These are phyloP conservation scores for Cinnamomum chago DNA, from an alignment of 164 flowering plant genomes.

Conservation along the genomic window DNA sequence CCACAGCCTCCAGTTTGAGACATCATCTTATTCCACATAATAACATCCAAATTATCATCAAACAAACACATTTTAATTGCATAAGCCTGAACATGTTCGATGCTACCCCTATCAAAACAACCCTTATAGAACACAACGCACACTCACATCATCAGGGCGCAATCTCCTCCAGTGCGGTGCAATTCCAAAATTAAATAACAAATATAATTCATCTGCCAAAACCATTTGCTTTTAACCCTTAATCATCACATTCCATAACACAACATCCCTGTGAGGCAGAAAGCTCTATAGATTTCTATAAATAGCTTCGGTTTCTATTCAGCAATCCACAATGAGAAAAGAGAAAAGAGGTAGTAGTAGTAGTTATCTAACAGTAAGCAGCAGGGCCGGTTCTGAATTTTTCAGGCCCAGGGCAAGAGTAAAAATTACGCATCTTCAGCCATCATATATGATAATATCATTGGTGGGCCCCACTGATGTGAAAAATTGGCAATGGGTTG, in stretches of 20 bases:
- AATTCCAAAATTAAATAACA: conserved; percentile 27
- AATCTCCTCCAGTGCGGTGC: conserved; percentile 34
- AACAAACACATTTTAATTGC: conserved; percentile 27
- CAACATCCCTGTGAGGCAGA: conserved; percentile 35
- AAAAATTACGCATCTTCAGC: no score
- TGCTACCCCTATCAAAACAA: conserved; percentile 16
- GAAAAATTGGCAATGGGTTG: no score
- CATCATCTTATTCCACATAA: conserved; percentile 44
- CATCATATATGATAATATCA: no score
- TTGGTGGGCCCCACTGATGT: no score
- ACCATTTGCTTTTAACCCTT: conserved; percentile 34
- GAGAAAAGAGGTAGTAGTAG: no score
- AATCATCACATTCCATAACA: conserved; percentile 55
- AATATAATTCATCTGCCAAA: conserved; percentile 21
- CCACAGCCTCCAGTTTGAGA: conserved; percentile 20
- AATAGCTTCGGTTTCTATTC: no score
- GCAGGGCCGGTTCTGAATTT: no score
- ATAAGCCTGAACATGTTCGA: conserved; percentile 40
- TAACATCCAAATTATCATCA: conserved; percentile 22
- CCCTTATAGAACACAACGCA: conserved; percentile 30
- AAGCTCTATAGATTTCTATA: no score
- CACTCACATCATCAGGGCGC: conserved; percentile 30
- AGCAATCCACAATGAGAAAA: no score
- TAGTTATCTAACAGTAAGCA: no score
- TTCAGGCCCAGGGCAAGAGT: no score